These are phyloP conservation scores for Strobilomyces confusus DNA, from an alignment of 768 basidiomycete species.

Conservation along the genomic window DNA sequence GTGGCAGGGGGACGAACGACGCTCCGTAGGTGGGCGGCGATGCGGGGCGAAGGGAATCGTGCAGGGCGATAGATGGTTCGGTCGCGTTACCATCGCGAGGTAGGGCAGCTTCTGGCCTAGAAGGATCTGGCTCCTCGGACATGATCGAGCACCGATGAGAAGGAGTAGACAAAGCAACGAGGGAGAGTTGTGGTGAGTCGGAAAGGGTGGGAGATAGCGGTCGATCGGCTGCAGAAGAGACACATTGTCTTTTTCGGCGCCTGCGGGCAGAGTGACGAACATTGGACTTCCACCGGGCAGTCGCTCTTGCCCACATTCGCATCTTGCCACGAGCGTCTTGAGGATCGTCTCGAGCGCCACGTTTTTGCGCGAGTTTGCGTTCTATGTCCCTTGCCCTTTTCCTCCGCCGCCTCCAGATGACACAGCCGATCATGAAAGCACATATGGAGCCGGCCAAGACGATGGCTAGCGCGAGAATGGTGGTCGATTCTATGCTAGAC, in stretches of 20 bases:
- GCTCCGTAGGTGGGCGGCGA: slow-evolving; percentile 47
- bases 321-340: slow-evolving; percentile 43
- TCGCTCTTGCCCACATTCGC: slow-evolving; percentile 61
- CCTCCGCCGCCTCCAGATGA: slow-evolving; percentile 52
- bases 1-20: slow-evolving; percentile 16
- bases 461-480: slow-evolving; percentile 56
- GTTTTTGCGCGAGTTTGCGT: slow-evolving; percentile 35
- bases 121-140: slow-evolving; percentile 6
- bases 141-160: slow-evolving; percentile 30
- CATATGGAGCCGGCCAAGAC: slow-evolving; percentile 60
- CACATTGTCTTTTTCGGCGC: slow-evolving; percentile 34
- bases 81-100: neutral
- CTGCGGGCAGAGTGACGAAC: slow-evolving; percentile 58
- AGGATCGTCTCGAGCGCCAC: slow-evolving; percentile 20
- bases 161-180: slow-evolving; percentile 7
- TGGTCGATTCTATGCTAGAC: slow-evolving; percentile 36
- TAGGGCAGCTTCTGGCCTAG: neutral
- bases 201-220: slow-evolving; percentile 19
- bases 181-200: slow-evolving; percentile 9
- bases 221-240: slow-evolving; percentile 4
- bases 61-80: slow-evolving; percentile 2
- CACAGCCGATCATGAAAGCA: slow-evolving; percentile 54
- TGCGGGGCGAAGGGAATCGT: slow-evolving; percentile 20
- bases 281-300: slow-evolving; percentile 65
- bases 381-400: slow-evolving; percentile 49